Evolutionary conservation across 805 yeast genomes (phyloP).

Genomic region (Teunomyces kruisii): DNA sequence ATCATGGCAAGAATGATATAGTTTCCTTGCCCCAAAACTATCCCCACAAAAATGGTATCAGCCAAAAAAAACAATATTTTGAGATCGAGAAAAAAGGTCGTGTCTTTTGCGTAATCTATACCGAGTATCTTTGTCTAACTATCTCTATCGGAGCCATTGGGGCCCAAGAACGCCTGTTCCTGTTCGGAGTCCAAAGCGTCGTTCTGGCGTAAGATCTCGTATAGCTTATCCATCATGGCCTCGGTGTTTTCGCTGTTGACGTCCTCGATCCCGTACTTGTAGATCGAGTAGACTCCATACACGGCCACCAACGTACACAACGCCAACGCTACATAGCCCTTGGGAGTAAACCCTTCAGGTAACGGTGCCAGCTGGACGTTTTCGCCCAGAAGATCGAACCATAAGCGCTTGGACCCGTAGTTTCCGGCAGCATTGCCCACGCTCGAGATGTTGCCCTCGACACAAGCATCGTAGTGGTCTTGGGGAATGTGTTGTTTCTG

Average conservation of each 20-base stretch:
- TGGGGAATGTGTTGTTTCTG: conserved; percentile 40
- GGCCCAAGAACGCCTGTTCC: conserved; percentile 9
- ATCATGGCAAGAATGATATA: background rate
- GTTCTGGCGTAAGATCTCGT: conserved; percentile 29
- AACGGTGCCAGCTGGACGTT: conserved; percentile 58
- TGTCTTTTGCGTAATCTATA: no score
- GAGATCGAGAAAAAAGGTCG: no score
- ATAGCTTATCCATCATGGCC: conserved; percentile 36
- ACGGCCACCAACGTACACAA: conserved; percentile 56
- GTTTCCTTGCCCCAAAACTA: background rate
- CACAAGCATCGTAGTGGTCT: conserved; percentile 53
- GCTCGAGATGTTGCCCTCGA: conserved; percentile 42
- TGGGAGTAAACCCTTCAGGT: conserved; percentile 68
- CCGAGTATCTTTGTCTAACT: no score
- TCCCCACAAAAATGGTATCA: no score
- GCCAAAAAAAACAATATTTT: no score
- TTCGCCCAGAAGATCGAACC: conserved; percentile 61
- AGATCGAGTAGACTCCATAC: conserved; percentile 59
- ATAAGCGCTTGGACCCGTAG: conserved; percentile 44
- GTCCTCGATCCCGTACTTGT: conserved; percentile 66
- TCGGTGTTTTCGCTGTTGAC: conserved; percentile 49
- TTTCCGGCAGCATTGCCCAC: conserved; percentile 71
- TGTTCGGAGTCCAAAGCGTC: conserved; percentile 5
- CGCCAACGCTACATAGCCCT: conserved; percentile 65
- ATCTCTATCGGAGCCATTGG: background rate